Base-by-base conservation (phyloP, 768 basidiomycete genomes). In the Sistotremastrum suecicum region DNA sequence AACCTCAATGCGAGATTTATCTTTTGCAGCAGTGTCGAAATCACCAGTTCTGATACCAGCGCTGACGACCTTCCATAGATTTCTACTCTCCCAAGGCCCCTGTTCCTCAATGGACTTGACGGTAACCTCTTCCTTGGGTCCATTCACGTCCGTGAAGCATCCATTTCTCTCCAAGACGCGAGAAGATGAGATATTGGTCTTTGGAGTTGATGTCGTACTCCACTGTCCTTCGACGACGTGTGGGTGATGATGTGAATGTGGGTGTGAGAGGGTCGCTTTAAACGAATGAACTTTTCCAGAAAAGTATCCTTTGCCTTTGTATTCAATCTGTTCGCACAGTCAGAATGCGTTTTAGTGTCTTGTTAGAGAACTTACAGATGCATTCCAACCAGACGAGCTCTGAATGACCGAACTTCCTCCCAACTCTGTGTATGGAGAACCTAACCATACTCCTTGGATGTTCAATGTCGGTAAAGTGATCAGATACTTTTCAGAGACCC, bases 271-370 rank as follows among this genome's bases (percentile, higher is more conserved):
- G 1, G 70, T 70, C 7, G 94, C 89, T 62, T 90, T 92, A 76
- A 91, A 95, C 3, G 79, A 69, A 66, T 99, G 94, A 3, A 87
- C 78, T 61, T 90, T 92, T 46, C 94, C 92, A 34, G 78, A 76
- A 60, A 97, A 88, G 66, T 92, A 98, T 30, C 92, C 94, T 58
- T 88, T 89, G 62, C 92, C 94, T 59, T 90, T 89, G 72, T 94
- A 98, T 53, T 94, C 88, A 60, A 97, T 80, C 60, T 72, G 53
- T n/a, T 57, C 59, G 45, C 64, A 20, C 20, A 20, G 20, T 20
- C 20, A 20, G 20, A 33, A 41, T 37, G 10, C 43, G 48, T 32
- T 44, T 37, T 38, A 43, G 33, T 5, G 29, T 12, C 37, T 9
- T 9, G 9, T 11, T 35, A 30, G 43, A 29, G 29, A 36, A 48